Conservation (phyloP, 805 yeast species). For the Candida railenensis region DNA sequence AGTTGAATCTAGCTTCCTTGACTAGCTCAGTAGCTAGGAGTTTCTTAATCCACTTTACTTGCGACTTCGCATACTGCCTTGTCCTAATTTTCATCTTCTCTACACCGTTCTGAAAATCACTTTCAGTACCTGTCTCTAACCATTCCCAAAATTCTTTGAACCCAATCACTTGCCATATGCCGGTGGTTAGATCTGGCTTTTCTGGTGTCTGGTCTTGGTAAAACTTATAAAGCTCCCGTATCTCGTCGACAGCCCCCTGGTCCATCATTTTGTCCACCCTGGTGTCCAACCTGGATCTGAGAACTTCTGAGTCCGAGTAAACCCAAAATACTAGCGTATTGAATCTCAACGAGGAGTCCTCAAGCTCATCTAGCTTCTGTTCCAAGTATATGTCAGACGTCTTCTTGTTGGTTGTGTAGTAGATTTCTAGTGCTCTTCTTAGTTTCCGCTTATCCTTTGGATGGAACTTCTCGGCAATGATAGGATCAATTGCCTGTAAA, state of each 20-base stretch:
- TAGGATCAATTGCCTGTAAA: conserved; percentile 62
- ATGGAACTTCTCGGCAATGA: conserved; percentile 77
- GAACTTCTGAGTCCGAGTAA: conserved; percentile 57
- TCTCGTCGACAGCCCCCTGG: conserved; percentile 68
- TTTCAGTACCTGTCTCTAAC: conserved; percentile 30
- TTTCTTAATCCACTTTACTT: conserved; percentile 87
- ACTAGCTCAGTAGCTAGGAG: conserved; percentile 60
- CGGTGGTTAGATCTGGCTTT: conserved; percentile 58
- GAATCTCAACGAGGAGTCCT: conserved; percentile 51
- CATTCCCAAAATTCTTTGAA: conserved; percentile 86
- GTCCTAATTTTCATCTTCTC: conserved; percentile 83
- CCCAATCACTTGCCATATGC: conserved; percentile 94
- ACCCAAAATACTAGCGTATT: conserved; percentile 80
- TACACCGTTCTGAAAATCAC: conserved; percentile 45
- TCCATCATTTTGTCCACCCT: conserved; percentile 84
- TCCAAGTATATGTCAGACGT: conserved; percentile 70
- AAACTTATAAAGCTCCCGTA: conserved; percentile 53
- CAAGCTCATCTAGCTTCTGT: conserved; percentile 48
- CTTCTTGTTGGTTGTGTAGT: conserved; percentile 57
- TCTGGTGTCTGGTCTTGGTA: conserved; percentile 31
- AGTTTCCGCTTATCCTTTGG: conserved; percentile 85
- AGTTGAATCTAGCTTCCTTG: conserved; percentile 44
- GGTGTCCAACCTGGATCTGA: conserved; percentile 64
- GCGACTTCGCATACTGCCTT: conserved; percentile 81
- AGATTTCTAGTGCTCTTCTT: conserved; percentile 78